phyloP scores from a whole-genome alignment of 495 filamentous ascomycete genomes.

The Wilcoxina mikolae region DNA sequence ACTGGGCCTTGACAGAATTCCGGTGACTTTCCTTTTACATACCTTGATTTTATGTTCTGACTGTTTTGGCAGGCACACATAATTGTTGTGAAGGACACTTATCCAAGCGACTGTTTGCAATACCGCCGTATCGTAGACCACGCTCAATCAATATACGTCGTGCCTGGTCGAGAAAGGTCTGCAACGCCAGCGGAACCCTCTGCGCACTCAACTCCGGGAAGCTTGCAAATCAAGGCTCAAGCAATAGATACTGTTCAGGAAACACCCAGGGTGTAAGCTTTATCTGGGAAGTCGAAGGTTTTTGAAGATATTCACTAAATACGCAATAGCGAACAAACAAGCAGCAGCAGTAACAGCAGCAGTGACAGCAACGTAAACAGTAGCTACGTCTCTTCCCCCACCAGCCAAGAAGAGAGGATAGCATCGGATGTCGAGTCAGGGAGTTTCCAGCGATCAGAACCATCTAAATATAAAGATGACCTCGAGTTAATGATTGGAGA shows the following conservation, averaged over 20 bases:
- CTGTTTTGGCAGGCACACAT: slow-evolving; percentile 33
- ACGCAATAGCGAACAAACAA: too few species aligned
- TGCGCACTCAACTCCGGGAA: neutral
- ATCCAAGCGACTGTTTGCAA: slow-evolving; percentile 62
- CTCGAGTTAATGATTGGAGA: slow-evolving; percentile 47
- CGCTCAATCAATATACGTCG: slow-evolving; percentile 43
- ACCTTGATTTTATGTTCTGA: slow-evolving; percentile 27
- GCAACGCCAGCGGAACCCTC: neutral
- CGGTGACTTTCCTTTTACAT: slow-evolving; percentile 33
- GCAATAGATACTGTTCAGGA: too few species aligned
- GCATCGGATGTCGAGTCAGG: too few species aligned
- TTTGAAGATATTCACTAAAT: too few species aligned
- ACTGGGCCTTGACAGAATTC: slow-evolving; percentile 38
- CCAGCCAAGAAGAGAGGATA: neutral
- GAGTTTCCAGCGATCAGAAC: too few species aligned
- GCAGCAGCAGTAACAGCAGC: too few species aligned
- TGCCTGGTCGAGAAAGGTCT: neutral
- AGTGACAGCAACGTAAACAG: too few species aligned
- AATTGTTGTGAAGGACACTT: slow-evolving; percentile 58
- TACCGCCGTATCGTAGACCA: slow-evolving; percentile 44
- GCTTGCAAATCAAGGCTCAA: too few species aligned
- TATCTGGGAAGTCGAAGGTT: too few species aligned
- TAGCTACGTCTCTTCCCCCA: too few species aligned
- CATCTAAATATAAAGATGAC: slow-evolving; percentile 30
- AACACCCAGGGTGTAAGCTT: too few species aligned